These are phyloP conservation scores for Pseudomassariella vexata DNA, from an alignment of 2,329 filamentous ascomycete species.

Conservation along the genomic window DNA sequence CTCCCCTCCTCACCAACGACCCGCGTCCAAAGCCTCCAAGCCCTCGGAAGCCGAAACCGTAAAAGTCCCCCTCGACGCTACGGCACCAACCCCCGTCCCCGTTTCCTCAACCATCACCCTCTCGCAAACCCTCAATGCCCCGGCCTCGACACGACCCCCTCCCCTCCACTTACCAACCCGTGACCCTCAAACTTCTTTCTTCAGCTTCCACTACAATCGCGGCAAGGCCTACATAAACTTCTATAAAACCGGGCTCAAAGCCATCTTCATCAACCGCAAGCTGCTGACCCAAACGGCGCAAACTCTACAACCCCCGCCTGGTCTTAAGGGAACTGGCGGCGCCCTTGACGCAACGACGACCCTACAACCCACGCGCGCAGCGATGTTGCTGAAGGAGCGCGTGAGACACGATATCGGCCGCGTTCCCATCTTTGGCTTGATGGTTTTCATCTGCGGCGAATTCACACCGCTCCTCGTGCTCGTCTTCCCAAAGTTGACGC, in stretches of 20 bases:
- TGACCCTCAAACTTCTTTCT: slow-evolving; percentile 33
- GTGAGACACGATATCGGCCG: slow-evolving; percentile 68
- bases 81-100: slow-evolving; percentile 2
- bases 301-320: slow-evolving; percentile 26
- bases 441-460: slow-evolving; percentile 77
- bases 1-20: background rate
- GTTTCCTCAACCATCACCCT: slow-evolving; percentile 7
- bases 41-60: slow-evolving; percentile 4
- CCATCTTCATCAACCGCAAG: slow-evolving; percentile 63
- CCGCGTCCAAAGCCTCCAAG: slow-evolving; percentile 1
- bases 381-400: slow-evolving; percentile 65
- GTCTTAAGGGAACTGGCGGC: background rate
- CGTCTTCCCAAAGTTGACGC: slow-evolving; percentile 64
- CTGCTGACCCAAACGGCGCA: slow-evolving; percentile 36
- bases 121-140: slow-evolving; percentile 57
- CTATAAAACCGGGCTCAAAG: slow-evolving; percentile 80
- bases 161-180: slow-evolving; percentile 58
- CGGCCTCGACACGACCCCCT: slow-evolving; percentile 66
- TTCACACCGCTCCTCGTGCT: slow-evolving; percentile 78
- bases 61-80: slow-evolving; percentile 7
- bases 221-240: slow-evolving; percentile 76
- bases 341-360: slow-evolving; percentile 46
- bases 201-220: slow-evolving; percentile 51
- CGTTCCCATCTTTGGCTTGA: slow-evolving; percentile 69
- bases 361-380: slow-evolving; percentile 51